Conservation (phyloP, 345 rosid genomes). For the Hibiscus trionum region DNA sequence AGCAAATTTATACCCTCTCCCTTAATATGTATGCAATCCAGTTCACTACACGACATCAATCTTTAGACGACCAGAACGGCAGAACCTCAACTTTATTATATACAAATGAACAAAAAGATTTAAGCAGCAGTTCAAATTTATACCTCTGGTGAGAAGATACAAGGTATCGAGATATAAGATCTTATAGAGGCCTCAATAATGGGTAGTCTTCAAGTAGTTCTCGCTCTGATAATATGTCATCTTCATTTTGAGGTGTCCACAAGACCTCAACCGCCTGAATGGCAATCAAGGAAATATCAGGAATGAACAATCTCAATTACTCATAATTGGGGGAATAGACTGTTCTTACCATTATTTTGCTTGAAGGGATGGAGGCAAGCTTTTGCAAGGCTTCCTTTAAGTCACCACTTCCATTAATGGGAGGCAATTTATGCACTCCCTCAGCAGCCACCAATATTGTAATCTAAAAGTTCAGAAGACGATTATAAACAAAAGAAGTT, state of each 20-base stretch:
- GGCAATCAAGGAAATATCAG: slow-evolving; percentile 12
- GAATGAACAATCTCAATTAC: not conserved
- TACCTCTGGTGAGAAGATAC: slow-evolving; percentile 17
- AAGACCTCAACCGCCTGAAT: slow-evolving; percentile 87
- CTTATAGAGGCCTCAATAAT: slow-evolving; percentile 70
- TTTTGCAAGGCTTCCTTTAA: slow-evolving; percentile 78
- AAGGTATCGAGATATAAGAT: not conserved
- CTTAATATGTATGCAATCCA: slow-evolving; percentile 3
- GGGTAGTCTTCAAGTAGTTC: slow-evolving; percentile 89
- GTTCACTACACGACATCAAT: not conserved
- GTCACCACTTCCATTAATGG: slow-evolving; percentile 60
- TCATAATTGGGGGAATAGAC: not conserved
- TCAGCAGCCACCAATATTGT: slow-evolving; percentile 91
- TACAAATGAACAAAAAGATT: slow-evolving; percentile 21
- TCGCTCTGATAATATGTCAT: slow-evolving; percentile 60
- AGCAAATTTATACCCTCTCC: not conserved
- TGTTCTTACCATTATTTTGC: slow-evolving; percentile 57
- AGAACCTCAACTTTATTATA: slow-evolving; percentile 9
- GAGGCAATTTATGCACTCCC: slow-evolving; percentile 68
- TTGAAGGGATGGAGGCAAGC: slow-evolving; percentile 63
- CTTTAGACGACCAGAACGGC: not conserved
- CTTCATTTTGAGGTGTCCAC: slow-evolving; percentile 94
- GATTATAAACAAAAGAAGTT: not conserved
- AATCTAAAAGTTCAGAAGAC: slow-evolving; percentile 35
- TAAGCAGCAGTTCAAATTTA: slow-evolving; percentile 2